A percentile compares a stretch with the other conserved stretches of the same genome.
These are phyloP conservation scores for Plectosphaerella sp. DNA, from an alignment of 2,329 filamentous ascomycete genomes.

Conservation along the genomic window DNA sequence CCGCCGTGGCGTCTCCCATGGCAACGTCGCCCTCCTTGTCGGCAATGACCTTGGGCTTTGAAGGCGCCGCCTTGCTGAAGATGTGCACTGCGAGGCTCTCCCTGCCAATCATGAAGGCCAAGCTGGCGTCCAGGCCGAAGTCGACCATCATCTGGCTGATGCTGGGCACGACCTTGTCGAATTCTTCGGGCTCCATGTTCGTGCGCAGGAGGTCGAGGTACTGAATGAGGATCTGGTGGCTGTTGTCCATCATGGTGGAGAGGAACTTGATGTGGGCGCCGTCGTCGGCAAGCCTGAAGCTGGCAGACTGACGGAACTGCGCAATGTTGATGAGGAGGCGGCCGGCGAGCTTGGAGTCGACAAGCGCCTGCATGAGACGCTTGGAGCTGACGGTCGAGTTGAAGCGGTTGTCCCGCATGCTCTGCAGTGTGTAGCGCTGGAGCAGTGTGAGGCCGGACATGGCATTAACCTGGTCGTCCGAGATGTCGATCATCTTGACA, in stretches of 20 bases:
- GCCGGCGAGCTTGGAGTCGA: slow-evolving; percentile 72
- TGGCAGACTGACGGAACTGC: slow-evolving; percentile 83
- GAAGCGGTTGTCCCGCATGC: slow-evolving; percentile 77
- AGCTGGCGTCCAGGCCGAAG: slow-evolving; percentile 72
- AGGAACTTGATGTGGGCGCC: slow-evolving; percentile 84
- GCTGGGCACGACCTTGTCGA: slow-evolving; percentile 72
- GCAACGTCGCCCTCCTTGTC: slow-evolving; percentile 56
- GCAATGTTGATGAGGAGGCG: slow-evolving; percentile 86
- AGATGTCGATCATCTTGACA: slow-evolving; percentile 80
- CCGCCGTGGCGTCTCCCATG: slow-evolving; percentile 32
- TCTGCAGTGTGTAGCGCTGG: slow-evolving; percentile 73
- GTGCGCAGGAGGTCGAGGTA: slow-evolving; percentile 85
- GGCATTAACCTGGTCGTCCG: slow-evolving; percentile 78
- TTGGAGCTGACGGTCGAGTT: slow-evolving; percentile 70
- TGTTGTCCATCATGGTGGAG: slow-evolving; percentile 83
- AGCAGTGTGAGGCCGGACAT: slow-evolving; percentile 83
- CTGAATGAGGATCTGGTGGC: slow-evolving; percentile 78
- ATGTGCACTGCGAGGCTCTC: slow-evolving; percentile 68
- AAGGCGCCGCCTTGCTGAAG: slow-evolving; percentile 20
- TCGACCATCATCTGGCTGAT: slow-evolving; percentile 70
- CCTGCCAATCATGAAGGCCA: slow-evolving; percentile 83
- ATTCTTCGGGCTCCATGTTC: slow-evolving; percentile 71
- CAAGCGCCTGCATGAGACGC: slow-evolving; percentile 74
- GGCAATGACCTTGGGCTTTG: slow-evolving; percentile 18
- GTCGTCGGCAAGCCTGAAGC: slow-evolving; percentile 67